Evolutionary conservation across 2,329 filamentous ascomycete genomes (phyloP).

Genomic region (Alternaria longipes): DNA sequence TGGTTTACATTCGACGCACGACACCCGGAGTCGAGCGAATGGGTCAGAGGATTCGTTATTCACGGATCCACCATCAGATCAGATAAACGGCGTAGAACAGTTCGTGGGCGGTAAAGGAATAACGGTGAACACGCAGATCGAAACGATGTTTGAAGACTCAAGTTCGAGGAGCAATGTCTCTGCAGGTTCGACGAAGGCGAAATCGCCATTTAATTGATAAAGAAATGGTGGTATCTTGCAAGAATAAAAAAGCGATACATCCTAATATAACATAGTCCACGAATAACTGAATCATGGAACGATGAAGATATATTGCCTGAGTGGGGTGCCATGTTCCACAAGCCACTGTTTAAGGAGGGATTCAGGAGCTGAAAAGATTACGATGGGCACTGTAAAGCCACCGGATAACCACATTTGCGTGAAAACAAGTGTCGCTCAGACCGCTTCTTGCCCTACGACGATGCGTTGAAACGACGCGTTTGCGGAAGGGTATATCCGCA

Average conservation of each 20-base stretch:
- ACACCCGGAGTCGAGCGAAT: conserved; percentile 12
- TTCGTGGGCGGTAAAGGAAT: conserved; percentile 15
- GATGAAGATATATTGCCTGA: background rate
- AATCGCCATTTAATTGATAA: conserved; percentile 10
- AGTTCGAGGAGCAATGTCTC: background rate
- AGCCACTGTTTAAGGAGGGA: background rate
- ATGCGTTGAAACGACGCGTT: background rate
- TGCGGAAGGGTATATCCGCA: background rate
- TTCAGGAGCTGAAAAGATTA: background rate
- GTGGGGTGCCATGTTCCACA: background rate
- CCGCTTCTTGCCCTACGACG: background rate
- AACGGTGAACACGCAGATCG: conserved; percentile 25
- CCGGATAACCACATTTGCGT: background rate
- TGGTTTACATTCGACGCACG: conserved; percentile 3
- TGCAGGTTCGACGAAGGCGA: conserved; percentile 5
- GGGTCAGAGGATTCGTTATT: conserved; percentile 30
- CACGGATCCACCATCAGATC: conserved; percentile 6
- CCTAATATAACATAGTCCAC: background rate
- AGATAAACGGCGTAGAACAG: background rate
- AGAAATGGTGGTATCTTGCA: background rate
- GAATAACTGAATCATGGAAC: background rate
- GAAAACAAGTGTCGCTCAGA: background rate
- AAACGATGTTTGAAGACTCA: conserved; percentile 17
- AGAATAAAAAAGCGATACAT: background rate
- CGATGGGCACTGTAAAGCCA: conserved; percentile 1